These are phyloP conservation scores for Hymenoscyphus linearis DNA, from an alignment of 2,329 filamentous ascomycete genomes.

Conservation along the genomic window DNA sequence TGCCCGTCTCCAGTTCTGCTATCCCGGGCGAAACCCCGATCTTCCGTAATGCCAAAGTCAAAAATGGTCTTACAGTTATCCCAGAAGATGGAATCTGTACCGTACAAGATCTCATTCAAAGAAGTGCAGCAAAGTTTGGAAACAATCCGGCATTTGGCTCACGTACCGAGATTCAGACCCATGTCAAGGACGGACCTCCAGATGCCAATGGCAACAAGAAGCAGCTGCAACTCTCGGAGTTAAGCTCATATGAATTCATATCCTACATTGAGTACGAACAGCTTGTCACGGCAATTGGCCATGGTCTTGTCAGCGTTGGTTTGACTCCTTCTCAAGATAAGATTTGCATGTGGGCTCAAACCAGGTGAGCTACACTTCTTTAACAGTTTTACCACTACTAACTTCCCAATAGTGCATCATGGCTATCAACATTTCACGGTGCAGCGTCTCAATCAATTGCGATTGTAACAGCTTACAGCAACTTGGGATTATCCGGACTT, in stretches of 20 bases:
- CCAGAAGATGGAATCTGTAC: neutral
- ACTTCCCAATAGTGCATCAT: neutral
- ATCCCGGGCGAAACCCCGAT: neutral
- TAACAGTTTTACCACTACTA: neutral
- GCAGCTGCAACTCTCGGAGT: neutral
- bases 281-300: neutral
- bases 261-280: neutral
- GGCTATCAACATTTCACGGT: slow-evolving; percentile 3
- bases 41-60: neutral
- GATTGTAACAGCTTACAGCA: slow-evolving; percentile 93
- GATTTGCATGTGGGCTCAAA: slow-evolving; percentile 4
- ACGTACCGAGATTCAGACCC: neutral
- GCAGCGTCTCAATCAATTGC: slow-evolving; percentile 76
- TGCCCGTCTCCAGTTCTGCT: neutral
- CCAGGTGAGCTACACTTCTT: neutral
- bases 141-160: neutral
- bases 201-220: slow-evolving; percentile 2
- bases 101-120: neutral
- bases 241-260: neutral
- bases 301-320: neutral
- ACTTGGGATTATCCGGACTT: slow-evolving; percentile 76
- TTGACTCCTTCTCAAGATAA: neutral
- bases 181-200: neutral
- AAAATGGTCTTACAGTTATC: neutral
- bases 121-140: neutral